Base-by-base conservation (phyloP, 2,329 filamentous ascomycete genomes). In the Xylaria hypoxylon region DNA sequence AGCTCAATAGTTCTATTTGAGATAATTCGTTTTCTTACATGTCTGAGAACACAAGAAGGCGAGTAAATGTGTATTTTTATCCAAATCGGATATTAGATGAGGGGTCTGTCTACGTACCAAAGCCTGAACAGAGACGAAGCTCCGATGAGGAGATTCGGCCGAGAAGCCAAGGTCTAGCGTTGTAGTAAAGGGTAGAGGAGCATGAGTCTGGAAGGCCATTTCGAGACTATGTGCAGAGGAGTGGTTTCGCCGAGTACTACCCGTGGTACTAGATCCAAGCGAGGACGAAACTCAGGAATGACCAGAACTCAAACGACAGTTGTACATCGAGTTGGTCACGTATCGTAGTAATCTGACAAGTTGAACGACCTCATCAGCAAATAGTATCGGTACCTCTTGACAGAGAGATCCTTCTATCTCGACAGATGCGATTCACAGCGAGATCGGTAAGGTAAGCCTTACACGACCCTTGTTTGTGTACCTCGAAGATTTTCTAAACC, bases 401-500 rank as follows among this genome's bases (percentile, higher is more conserved):
- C 15, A 60, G 51, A 17, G 10, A 42, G 5, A 31, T 28, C 19
- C 24, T 44, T 42, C 26, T 6, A 38, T 5, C 48, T 50, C 33
- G 26, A 44, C 17, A 15, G 35, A 17, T 8, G 13, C 47, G n/a
- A 31, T 58, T 45, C 28, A 45, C 24, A 19, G 45, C 45, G 28
- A 47, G 28, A 35, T 48, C 44, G n/a, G 44, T 40, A 11, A 51
- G 19, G 52, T 45, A 57, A 65, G 45, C 52, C 60, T 45, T 55
- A 62, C 50, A 38, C 19, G n/a, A 38, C 42, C 55, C 47, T 45
- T 53, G 45, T 26, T 61, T 61, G 26, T 57, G 38, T 40, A 38
- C n/a, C 45, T n/a, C 24, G 19, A 47, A 13, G 26, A 22, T 33
- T 19, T 45, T 26, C 8, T 17, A 52, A 51, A 22, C n/a, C 17